Conservation (phyloP, 257 asterid genomes). For the Dorcoceras hygrometricum region DNA sequence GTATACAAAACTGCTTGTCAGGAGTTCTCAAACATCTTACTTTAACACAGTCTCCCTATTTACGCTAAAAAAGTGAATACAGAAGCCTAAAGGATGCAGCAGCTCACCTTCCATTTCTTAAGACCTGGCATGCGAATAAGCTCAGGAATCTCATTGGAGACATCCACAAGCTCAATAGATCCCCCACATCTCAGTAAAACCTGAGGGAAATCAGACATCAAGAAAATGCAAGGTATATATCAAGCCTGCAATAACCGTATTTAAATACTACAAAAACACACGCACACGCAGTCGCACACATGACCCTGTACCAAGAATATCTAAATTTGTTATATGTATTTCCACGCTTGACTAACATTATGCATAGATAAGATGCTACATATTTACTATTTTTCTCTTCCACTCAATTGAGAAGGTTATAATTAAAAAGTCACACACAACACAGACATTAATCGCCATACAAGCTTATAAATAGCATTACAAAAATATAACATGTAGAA, state of each 20-base stretch:
- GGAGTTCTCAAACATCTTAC: neutral
- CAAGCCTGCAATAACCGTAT: too few relatives aligned
- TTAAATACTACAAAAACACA: too few relatives aligned
- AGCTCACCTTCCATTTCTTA: slow-evolving; percentile 83
- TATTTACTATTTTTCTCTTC: too few relatives aligned
- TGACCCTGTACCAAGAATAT: neutral
- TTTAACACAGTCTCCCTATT: neutral
- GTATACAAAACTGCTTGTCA: slow-evolving; percentile 2
- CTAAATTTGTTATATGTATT: neutral
- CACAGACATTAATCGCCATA: neutral
- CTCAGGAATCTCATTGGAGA: slow-evolving; percentile 78
- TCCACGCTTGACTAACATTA: neutral
- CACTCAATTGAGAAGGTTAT: neutral
- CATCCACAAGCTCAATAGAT: slow-evolving; percentile 79
- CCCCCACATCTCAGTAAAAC: slow-evolving; percentile 81
- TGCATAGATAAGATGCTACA: neutral
- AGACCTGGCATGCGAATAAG: slow-evolving; percentile 91
- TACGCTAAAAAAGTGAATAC: slow-evolving; percentile 14
- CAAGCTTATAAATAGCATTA: slow-evolving; percentile 9
- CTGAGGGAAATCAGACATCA: slow-evolving; percentile 36
- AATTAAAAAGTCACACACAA: neutral
- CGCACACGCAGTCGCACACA: neutral
- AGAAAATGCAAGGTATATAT: slow-evolving; percentile 23
- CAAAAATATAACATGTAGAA: neutral
- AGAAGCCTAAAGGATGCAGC: slow-evolving; percentile 6